Evolutionary conservation across 2,329 filamentous ascomycete species (phyloP).

Genomic region (Epicoccum sorghinum): DNA sequence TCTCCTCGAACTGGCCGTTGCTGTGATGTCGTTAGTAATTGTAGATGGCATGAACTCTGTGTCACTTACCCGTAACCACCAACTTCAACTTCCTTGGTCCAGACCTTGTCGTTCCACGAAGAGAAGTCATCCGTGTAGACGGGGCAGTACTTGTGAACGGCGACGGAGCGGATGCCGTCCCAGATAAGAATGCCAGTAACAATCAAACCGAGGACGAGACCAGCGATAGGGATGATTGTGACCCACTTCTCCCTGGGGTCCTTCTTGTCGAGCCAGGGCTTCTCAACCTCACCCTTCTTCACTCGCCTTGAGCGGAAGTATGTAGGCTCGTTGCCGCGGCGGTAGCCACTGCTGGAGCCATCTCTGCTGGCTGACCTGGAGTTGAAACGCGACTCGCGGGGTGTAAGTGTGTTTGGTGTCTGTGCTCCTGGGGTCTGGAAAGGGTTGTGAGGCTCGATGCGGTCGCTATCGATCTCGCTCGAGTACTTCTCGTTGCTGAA

Average conservation of each 20-base stretch:
- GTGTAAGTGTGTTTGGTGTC: constrained; percentile 19
- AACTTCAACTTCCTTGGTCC: constrained; percentile 76
- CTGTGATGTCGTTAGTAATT: constrained; percentile 51
- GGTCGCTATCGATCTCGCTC: constrained; percentile 11
- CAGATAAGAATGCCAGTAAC: constrained; percentile 75
- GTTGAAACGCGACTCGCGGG: constrained; percentile 12
- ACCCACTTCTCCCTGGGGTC: constrained; percentile 87
- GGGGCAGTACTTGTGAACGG: constrained; percentile 75
- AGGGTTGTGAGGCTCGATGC: constrained; percentile 20
- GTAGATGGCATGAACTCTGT: neutral
- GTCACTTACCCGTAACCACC: constrained; percentile 75
- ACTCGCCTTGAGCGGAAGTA: constrained; percentile 77
- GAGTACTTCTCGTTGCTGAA: constrained; percentile 17
- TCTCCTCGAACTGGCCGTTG: constrained; percentile 82
- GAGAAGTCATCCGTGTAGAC: constrained; percentile 72
- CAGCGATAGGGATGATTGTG: constrained; percentile 77
- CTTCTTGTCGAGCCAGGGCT: constrained; percentile 76
- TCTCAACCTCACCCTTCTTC: constrained; percentile 73
- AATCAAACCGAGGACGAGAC: constrained; percentile 70
- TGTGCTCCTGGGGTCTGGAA: constrained; percentile 22
- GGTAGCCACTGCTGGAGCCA: constrained; percentile 18
- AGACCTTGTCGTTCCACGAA: constrained; percentile 64
- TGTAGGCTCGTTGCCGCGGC: constrained; percentile 12
- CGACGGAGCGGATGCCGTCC: constrained; percentile 74
- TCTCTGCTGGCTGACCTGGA: constrained; percentile 17